Percentiles rank a stretch among this genome's conserved stretches.
These are phyloP conservation scores for thale cress (Arabidopsis thaliana) DNA, from an alignment of 345 rosid species.

Conservation along the genomic window DNA sequence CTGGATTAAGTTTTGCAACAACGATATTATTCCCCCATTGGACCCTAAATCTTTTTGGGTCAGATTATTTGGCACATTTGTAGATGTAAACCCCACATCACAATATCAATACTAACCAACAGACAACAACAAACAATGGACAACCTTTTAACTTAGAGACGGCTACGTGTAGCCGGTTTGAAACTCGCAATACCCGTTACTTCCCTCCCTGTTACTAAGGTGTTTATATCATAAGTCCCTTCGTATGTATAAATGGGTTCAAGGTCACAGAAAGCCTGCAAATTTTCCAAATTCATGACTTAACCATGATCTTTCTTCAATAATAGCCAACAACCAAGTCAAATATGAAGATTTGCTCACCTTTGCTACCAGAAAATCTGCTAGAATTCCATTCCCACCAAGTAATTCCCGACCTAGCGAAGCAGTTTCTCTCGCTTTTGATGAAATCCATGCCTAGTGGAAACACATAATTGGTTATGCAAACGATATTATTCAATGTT, in stretches of 20 bases:
- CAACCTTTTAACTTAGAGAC: constrained; percentile 51
- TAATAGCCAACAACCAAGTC: not conserved
- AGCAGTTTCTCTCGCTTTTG: constrained; percentile 81
- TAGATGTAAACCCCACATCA: constrained; percentile 10
- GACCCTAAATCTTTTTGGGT: not conserved
- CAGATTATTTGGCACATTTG: constrained; percentile 14
- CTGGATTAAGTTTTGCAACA: no score
- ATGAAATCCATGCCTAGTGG: constrained; percentile 79
- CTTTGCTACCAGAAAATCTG: constrained; percentile 96
- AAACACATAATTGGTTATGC: constrained; percentile 10
- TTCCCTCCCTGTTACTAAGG: constrained; percentile 88
- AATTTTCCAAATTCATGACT: constrained; percentile 6
- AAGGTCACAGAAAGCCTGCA: constrained; percentile 97
- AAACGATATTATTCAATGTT: constrained; percentile 1
- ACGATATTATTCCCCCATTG: not conserved
- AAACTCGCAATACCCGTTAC: constrained; percentile 88
- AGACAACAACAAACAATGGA: constrained; percentile 34
- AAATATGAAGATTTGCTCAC: constrained; percentile 46
- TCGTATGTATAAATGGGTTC: constrained; percentile 95
- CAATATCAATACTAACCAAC: constrained; percentile 8
- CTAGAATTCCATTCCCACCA: constrained; percentile 89
- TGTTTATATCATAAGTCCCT: constrained; percentile 95
- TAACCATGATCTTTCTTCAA: not conserved
- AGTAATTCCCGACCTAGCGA: constrained; percentile 87
- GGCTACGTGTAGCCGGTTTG: constrained; percentile 78